phyloP scores from a whole-genome alignment of 768 basidiomycete genomes.

The Phallus indusiatus region DNA sequence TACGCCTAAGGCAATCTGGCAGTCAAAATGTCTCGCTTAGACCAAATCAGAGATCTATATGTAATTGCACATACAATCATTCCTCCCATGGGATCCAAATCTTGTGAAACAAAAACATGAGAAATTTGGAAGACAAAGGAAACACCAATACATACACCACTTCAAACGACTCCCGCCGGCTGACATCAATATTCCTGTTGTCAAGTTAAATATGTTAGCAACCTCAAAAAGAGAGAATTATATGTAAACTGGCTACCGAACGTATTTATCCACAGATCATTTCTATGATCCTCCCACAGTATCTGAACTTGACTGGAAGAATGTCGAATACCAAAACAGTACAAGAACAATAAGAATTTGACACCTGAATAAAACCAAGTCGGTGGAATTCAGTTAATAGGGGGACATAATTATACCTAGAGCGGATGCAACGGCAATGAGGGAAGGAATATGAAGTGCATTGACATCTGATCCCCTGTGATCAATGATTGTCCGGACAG shows the following conservation, averaged over 20 bases:
- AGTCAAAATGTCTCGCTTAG: too few species aligned
- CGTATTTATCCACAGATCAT: constrained; percentile 79
- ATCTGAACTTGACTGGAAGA: constrained; percentile 87
- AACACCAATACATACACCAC: constrained; percentile 55
- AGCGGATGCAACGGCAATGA: constrained; percentile 76
- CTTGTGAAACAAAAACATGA: constrained; percentile 30
- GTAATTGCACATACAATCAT: constrained; percentile 44
- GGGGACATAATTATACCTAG: constrained; percentile 39
- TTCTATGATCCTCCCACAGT: constrained; percentile 94
- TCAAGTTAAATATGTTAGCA: constrained; percentile 8
- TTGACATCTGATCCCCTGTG: constrained; percentile 39
- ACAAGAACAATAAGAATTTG: constrained; percentile 81
- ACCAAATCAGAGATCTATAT: not conserved
- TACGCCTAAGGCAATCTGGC: constrained; percentile 69
- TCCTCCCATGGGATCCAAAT: constrained; percentile 71
- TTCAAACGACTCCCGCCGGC: constrained; percentile 67
- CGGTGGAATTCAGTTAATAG: not conserved
- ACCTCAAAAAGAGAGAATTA: constrained; percentile 1
- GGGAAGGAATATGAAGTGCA: constrained; percentile 68
- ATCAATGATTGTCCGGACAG: constrained; percentile 56
- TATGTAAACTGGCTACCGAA: constrained; percentile 38
- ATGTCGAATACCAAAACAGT: constrained; percentile 69
- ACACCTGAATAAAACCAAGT: constrained; percentile 38
- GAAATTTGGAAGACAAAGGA: not conserved
- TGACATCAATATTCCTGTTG: constrained; percentile 70